phyloP scores from a whole-genome alignment of 2,329 filamentous ascomycete genomes.

The Trichoderma gracile region DNA sequence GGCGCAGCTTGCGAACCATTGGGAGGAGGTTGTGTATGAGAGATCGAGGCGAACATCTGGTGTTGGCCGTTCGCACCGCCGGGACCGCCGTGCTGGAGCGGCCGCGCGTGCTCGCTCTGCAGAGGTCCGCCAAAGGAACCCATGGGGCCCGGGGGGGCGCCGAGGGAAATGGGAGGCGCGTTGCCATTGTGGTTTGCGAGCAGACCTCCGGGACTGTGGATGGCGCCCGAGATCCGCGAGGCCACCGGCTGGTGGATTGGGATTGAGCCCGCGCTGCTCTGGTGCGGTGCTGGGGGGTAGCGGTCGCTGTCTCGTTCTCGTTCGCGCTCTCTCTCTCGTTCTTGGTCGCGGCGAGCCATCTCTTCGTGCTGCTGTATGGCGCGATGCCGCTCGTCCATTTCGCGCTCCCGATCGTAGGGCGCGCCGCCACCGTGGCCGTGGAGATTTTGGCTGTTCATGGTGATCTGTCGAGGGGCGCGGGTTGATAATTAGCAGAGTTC shows the following conservation, averaged over 20 bases:
- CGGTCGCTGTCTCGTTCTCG: constrained; percentile 68
- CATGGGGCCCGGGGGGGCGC: constrained; percentile 53
- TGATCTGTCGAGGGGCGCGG: constrained; percentile 28
- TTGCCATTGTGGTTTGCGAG: constrained; percentile 71
- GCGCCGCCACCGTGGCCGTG: constrained; percentile 44
- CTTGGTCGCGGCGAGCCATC: constrained; percentile 58
- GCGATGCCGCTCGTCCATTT: constrained; percentile 52
- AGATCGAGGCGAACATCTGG: constrained; percentile 59
- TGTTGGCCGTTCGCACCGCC: constrained; percentile 50
- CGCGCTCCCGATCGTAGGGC: constrained; percentile 52
- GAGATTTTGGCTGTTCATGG: constrained; percentile 51
- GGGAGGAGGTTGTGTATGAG: constrained; percentile 52
- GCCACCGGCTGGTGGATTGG: constrained; percentile 94
- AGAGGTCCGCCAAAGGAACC: constrained; percentile 57
- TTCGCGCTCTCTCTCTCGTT: constrained; percentile 56
- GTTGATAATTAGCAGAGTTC: constrained; percentile 16
- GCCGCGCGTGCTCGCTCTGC: constrained; percentile 53
- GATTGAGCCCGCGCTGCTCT: constrained; percentile 84
- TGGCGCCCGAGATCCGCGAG: constrained; percentile 73
- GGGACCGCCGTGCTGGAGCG: constrained; percentile 54
- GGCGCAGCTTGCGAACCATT: constrained; percentile 58
- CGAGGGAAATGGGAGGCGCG: constrained; percentile 53
- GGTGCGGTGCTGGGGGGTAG: constrained; percentile 70
- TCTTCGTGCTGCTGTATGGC: constrained; percentile 51
- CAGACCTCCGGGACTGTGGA: constrained; percentile 89